Evolutionary conservation across 2,329 filamentous ascomycete genomes (phyloP), one percentile per base, ranked within the genome.

Genomic region (Pseudocercospora crystallina): DNA sequence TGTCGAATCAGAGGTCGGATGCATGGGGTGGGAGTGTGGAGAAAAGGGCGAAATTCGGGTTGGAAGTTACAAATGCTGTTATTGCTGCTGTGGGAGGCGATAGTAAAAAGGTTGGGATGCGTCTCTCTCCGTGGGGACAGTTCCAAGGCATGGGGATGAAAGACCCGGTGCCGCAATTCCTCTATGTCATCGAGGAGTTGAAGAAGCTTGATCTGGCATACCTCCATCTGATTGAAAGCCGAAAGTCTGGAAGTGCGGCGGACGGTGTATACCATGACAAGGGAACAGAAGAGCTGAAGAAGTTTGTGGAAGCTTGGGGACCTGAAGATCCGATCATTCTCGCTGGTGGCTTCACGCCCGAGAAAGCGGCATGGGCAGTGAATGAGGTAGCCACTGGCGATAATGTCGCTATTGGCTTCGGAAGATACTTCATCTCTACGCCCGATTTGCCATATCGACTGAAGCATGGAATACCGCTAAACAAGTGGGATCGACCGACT

Each of bases 121-220:
- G 84, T 1, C 66, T 88, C 3, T 80, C 75, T 2, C 85, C 84
- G 0, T 86, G 78, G 70, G 80, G 76, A 43, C 68, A 69, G 0
- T 87, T 83, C 69, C 81, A 87, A 53, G 69, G 71, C 30, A 62
- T 60, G 57, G 70, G 71, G 30, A 62, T 60, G 58, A 57, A 66
- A 0, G 75, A 88, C 38, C 83, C 84, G 0, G 61, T 81, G 8
- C 80, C 83, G 0, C 83, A 88, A 54, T 89, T 87, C 61, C 71
- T 70, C 0, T 73, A 87, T 59, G 63, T 86, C 7, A 73, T 82
- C 36, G 60, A 69, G 30, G 73, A 77, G 36, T 69, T 83, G 9
- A 77, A 75, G 46, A 66, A 71, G 20, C 64, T 84, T 1, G 73
- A 77, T 1, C 69, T 88, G 11, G 77, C 82, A 0, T 87, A 83